Evolutionary conservation across 495 filamentous ascomycete species (phyloP), one percentile per base, ranked within the genome.

Genomic region (Thermochaetoides thermophila): DNA sequence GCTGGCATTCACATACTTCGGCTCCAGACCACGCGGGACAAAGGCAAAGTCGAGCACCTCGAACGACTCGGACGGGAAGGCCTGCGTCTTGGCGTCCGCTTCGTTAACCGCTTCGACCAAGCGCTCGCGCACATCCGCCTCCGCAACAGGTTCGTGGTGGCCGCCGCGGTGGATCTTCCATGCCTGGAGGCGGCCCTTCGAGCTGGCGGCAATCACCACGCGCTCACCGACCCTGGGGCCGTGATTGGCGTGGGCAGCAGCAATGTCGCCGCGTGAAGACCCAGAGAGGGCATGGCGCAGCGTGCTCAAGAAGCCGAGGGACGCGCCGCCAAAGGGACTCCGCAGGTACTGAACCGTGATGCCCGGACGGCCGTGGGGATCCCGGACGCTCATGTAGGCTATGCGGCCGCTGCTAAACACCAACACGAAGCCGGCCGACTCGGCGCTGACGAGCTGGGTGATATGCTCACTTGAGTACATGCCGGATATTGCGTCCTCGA

Each of bases 101-200:
- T 50, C 39, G 15, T 48, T 48, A 17, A 66, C 27, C 23, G 50
- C 52, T 11, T 42, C 43, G 12, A 59, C 28, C 14, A 64, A 43
- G 5, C 42, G 31, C 15, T 50, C 55, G 23, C 53, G 53, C 14
- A 57, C 33, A 33, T 66, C 61, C 9, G 54, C 41, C 22, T 73
- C 69, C 18, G 63, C 50, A 0, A 75, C 46, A 11, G 61, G 46
- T 30, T 74, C 71, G 37, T 68, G 60, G 24, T 64, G 78, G 17
- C 85, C 85, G 22, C 81, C 77, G 53, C 85, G 78, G 46, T 83
- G 82, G 4, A 92, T 65, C 48, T 81, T 78, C 89, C 89, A 97
- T 8, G 76, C 67, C 37, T 89, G 76, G 10, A 97, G 53, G 18
- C 72, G 57, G 14, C 83, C 85, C 26, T 73, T 71, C 4, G 73